phyloP scores from a whole-genome alignment of 805 yeast genomes.

The Komagataella mondaviorum region DNA sequence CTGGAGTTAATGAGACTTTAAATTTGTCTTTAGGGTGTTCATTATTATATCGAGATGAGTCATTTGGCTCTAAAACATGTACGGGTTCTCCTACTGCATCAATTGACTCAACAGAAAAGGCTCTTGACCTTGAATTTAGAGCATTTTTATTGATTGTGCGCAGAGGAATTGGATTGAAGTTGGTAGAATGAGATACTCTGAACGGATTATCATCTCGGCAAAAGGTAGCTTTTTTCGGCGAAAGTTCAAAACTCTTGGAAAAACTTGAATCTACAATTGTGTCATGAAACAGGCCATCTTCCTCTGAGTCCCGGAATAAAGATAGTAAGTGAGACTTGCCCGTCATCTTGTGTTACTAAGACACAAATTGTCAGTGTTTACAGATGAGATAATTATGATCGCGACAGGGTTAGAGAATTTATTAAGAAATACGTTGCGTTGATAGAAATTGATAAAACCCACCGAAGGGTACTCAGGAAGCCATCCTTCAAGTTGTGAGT shows the following conservation, averaged over 20 bases:
- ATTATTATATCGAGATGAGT: background rate
- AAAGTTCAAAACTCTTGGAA: background rate
- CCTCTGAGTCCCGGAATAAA: background rate
- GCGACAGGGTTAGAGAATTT: background rate
- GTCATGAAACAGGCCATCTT: background rate
- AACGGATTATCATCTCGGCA: background rate
- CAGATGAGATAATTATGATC: background rate
- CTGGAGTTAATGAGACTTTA: conserved; percentile 25
- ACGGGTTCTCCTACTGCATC: background rate
- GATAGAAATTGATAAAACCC: background rate
- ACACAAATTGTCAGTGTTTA: background rate
- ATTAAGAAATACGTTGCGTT: background rate
- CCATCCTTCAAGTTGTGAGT: background rate
- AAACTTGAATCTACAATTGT: background rate
- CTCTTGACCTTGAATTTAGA: background rate
- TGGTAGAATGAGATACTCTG: background rate
- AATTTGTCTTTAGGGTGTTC: background rate
- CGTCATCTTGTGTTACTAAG: background rate
- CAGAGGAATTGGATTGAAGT: background rate
- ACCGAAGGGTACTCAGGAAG: background rate
- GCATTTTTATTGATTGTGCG: background rate
- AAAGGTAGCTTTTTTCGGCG: background rate
- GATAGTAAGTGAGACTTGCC: background rate
- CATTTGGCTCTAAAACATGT: background rate
- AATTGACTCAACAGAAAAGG: background rate